These are phyloP conservation scores for Nicotiana rustica DNA, from an alignment of 305 asterid genomes.

Conservation along the genomic window DNA sequence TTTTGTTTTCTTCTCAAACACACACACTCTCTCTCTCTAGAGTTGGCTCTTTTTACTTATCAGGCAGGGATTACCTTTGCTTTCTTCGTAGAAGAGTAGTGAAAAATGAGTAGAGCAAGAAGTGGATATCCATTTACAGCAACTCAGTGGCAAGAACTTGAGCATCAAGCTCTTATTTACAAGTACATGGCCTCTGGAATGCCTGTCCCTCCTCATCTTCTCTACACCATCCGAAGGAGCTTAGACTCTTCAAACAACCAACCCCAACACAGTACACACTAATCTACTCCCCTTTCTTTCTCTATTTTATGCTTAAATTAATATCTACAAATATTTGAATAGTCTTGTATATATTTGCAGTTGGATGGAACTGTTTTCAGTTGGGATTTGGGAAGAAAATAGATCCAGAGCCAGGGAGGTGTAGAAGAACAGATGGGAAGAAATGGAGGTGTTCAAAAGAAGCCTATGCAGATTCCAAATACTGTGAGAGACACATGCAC, in stretches of 20 bases:
- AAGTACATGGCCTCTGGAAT: slow-evolving; percentile 84
- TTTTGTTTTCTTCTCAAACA: not conserved
- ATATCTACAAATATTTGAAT: not conserved
- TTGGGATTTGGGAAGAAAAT: slow-evolving; percentile 82
- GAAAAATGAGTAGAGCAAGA: slow-evolving; percentile 47
- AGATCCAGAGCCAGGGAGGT: slow-evolving; percentile 94
- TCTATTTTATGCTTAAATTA: not conserved
- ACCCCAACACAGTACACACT: slow-evolving; percentile 52
- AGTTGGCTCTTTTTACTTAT: not conserved
- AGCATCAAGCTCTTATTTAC: slow-evolving; percentile 82
- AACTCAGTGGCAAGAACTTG: slow-evolving; percentile 91
- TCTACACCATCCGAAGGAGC: slow-evolving; percentile 68
- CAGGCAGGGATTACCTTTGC: not conserved
- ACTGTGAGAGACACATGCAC: slow-evolving; percentile 95
- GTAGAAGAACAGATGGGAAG: slow-evolving; percentile 88
- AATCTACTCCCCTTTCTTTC: not conserved
- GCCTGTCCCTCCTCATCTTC: slow-evolving; percentile 86
- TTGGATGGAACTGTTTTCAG: slow-evolving; percentile 75
- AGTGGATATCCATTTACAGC: slow-evolving; percentile 73
- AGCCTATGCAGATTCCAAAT: slow-evolving; percentile 81
- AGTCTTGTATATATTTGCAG: slow-evolving; percentile 44
- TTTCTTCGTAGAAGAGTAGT: not conserved
- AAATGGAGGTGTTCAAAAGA: slow-evolving; percentile 92
- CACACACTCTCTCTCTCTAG: not conserved
- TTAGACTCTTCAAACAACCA: slow-evolving; percentile 71